Base-by-base conservation (phyloP, 192 early-diverging fungal genomes). In the Backusella macrospora region DNA sequence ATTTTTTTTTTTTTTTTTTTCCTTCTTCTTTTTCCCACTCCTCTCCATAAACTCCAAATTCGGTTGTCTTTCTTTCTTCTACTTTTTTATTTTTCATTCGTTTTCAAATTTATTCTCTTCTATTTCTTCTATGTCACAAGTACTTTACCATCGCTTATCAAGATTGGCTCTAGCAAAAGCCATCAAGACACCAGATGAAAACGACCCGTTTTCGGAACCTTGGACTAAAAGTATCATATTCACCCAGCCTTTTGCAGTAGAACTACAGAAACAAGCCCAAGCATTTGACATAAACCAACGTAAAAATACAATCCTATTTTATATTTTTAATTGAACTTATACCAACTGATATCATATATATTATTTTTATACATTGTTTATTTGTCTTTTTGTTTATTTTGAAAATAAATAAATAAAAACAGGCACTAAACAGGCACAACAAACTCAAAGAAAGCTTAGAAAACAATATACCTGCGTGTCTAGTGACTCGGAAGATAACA, bases 161-260 rank as follows among this genome's bases (percentile, higher is more conserved):
- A 65, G 77, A 59, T 39, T 78, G 45, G 72, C 66, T 12, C 44
- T 78, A 37, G 77, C 77, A 39, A 73, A 68, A n/a, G 77, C 77
- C 4, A 78, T 78, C 8, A 78, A 78, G 26, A 68, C 73, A 34
- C 72, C 71, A 18, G 77, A 70, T 59, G 52, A 59, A 13, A 59
- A 26, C 3, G 52, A 59, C 13, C 52, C 52, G 21, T 59, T 26
- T 12, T 59, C 52, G 52, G 77, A 78, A 39, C 72, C 77, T 23
- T 78, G 77, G 77, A 43, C 43, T 37, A 74, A 78, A 21, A 78
- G 77, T 65, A 39, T 78, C n/a, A 78, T 78, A 26, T 76, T 76
- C 48, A 47, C 70, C 23, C 74, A 76, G n/a, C 38, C 74, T 8
- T 49, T 62, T 26, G 39, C 70, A 37, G 15, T 48, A 3, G 44